Evolutionary conservation across 2,329 filamentous ascomycete species (phyloP).

Genomic region (Aspergillus pseudotamarii): DNA sequence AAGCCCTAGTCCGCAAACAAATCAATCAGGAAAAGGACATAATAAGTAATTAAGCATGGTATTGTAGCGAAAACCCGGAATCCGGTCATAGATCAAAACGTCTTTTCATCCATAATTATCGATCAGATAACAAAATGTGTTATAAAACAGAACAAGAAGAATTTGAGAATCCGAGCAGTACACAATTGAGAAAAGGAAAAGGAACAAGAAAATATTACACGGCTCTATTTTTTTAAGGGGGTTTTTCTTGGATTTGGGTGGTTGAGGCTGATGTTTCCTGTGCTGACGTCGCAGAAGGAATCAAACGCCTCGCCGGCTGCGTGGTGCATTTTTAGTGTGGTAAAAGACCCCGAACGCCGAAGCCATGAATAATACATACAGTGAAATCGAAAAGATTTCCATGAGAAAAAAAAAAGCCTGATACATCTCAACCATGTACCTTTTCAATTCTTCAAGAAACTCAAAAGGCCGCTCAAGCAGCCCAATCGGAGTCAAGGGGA

Average conservation of each 20-base stretch:
- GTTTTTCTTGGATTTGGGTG: constrained; percentile 5
- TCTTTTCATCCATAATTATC: constrained; percentile 4
- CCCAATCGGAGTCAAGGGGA: constrained; percentile 50
- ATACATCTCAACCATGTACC: background rate
- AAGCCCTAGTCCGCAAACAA: background rate
- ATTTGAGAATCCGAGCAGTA: background rate
- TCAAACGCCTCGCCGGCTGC: constrained; percentile 23
- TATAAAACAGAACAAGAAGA: constrained; percentile 13
- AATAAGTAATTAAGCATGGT: background rate
- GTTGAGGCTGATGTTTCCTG: constrained; percentile 4
- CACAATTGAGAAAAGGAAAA: background rate
- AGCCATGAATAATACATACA: constrained; percentile 39
- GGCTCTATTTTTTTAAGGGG: constrained; percentile 8
- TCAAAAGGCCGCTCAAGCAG: constrained; percentile 30
- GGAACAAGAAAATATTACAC: background rate
- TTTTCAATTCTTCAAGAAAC: background rate
- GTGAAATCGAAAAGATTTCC: constrained; percentile 20
- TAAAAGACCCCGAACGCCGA: constrained; percentile 37
- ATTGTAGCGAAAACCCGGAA: background rate
- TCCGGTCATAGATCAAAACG: background rate
- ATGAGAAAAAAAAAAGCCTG: background rate
- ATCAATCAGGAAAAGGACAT: background rate
- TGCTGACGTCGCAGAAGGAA: constrained; percentile 20
- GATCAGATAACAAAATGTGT: background rate
- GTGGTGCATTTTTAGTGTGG: constrained; percentile 29